phyloP scores from a whole-genome alignment of 2,329 filamentous ascomycete species.

The Aureobasidium leucospermi region DNA sequence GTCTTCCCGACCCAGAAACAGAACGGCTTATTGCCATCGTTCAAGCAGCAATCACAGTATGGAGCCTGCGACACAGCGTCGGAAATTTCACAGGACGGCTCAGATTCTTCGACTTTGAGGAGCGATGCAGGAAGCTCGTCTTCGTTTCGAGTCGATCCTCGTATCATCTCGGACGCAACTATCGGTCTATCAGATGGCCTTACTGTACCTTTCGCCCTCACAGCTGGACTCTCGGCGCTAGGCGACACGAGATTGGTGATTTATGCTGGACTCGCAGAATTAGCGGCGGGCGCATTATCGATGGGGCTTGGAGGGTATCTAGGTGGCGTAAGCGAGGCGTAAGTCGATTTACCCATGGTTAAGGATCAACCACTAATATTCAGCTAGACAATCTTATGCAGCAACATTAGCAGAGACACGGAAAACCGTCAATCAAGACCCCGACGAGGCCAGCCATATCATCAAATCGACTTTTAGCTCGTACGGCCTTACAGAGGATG shows the following conservation, averaged over 20 bases:
- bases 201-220: conserved; percentile 38
- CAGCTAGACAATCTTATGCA: conserved; percentile 6
- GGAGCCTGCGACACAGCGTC: not conserved
- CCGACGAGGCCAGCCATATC: not conserved
- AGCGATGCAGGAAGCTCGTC: not conserved
- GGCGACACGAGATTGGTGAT: conserved; percentile 33
- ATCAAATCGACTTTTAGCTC: conserved; percentile 4
- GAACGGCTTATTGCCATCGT: not conserved
- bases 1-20: conserved; percentile 1
- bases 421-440: not conserved
- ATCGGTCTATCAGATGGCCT: conserved; percentile 37
- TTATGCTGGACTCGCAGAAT: conserved; percentile 34
- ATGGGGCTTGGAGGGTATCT: conserved; percentile 39
- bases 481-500: not conserved
- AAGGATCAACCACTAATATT: not conserved
- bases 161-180: conserved; percentile 40
- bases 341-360: not conserved
- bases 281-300: conserved; percentile 34
- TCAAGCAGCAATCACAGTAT: conserved; percentile 9
- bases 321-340: conserved; percentile 45
- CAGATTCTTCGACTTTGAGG: not conserved
- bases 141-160: conserved; percentile 22
- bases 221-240: conserved; percentile 34
- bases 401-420: conserved; percentile 7
- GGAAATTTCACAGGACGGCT: not conserved